Evolutionary conservation across 208 protist genomes (phyloP), one percentile per base, ranked within the genome.

Genomic region (Leishmania tarentolae): DNA sequence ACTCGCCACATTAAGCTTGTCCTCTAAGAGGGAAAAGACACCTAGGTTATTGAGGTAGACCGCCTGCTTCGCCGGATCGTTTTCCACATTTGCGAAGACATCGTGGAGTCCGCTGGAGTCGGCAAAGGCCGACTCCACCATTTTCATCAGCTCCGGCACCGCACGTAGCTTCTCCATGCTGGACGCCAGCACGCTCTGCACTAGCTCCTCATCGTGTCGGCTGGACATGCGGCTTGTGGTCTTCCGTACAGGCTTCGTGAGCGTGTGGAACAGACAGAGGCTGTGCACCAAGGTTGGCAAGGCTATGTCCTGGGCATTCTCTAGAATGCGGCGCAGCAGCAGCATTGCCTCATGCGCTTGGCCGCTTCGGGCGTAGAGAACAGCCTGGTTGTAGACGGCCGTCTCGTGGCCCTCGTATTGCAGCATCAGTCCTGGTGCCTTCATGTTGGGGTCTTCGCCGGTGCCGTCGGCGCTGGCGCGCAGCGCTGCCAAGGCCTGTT

Each of bases 1-100:
- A 19, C 93, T 87, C 28, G 92, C 95, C 66, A 96, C 91, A 47
- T 92, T 91, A 56, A 89, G 75, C 80, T 96, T 96, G 31, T 92
- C 89, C 79, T 96, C 92, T 46, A 79, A 82, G 81, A 98, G 86
- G 37, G 90, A 91, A 19, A 96, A 83, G 31, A 95, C 90, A 40
- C 95, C 95, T 84, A 98, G 82, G 87, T 98, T 96, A 78, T 98
- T 98, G 71, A 97, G 90, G 85, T 96, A 93, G 31, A 94, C 85
- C 24, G 89, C 87, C 84, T 90, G 83, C 76, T 96, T 91, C 46
- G 63, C 76, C 11, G 77, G 52, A 59, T 84, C 84, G 42, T 82
- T 82, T 66, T 90, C 88, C 19, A 83, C 68, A 57, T 75, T 79
- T 70, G 90, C 89, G 53, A 95, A 92, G 53, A 87, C 77, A 77